Base-by-base conservation (phyloP, 1,139 yeast genomes). In the Suhomyces chickasaworum region DNA sequence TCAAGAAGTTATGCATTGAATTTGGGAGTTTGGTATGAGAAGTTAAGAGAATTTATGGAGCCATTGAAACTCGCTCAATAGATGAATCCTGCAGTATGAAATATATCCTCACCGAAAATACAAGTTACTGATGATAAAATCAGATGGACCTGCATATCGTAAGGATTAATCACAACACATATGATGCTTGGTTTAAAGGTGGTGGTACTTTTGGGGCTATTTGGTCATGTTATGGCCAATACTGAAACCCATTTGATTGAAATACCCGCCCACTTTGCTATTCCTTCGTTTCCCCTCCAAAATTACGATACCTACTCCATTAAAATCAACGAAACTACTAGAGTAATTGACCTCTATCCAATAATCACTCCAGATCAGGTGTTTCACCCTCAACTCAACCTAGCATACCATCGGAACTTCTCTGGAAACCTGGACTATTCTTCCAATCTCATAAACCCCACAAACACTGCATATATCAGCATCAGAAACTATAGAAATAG, bases 221-320 rank as follows among this genome's bases (percentile, higher is more conserved):
- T 35, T 21, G 37, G 37, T 12, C 27, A 21, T 16, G 18, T 23
- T 9, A 8, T 21, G 20, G 37, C 37, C 27, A 35, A 35, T 35
- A 35, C 37, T 18, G 37, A 35, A 16, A 35, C 37, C 30, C 37
- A 35, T 10, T 16, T 35, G 29, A 35, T 35, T 9, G 29, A 35
- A 10, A 35, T 35, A 7, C 37, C 29, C 12, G 7, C 8, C 18
- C 37, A 35, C 17, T 35, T 35, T 15, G 18, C 23, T n/a, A 22
- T 35, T 22, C 37, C 37, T 7, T 16, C 18, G 9, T 35, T 35
- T 9, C 18, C 23, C 7, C 18, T 16, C 7, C n/a, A 15, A 21
- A 15, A 35, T 9, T 7, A 21, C 13, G 17, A 8, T 16, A 22
- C 37, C 8, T 20, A 20, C 20, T 22, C 37, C 29, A 6, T 35